These are phyloP conservation scores for Citrus medica DNA, from an alignment of 345 rosid species.

Conservation along the genomic window DNA sequence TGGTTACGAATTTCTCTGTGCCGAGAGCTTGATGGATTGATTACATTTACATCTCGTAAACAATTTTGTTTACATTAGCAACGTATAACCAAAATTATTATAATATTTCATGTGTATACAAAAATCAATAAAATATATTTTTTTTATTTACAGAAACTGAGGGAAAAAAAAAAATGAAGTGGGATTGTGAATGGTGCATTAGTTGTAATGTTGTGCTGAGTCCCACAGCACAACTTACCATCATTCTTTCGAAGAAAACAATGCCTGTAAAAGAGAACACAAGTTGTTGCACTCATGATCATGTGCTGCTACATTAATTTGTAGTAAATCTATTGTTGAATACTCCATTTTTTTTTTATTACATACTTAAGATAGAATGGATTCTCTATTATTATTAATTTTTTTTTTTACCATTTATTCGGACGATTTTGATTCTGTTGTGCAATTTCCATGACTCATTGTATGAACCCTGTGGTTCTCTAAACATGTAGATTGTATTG, in stretches of 20 bases:
- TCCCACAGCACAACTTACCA: not conserved
- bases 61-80: too few relatives aligned
- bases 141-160: not conserved
- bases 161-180: not conserved
- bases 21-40: too few relatives aligned
- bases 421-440: not conserved
- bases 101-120: too few relatives aligned
- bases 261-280: not conserved
- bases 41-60: too few relatives aligned
- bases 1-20: too few relatives aligned
- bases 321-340: not conserved
- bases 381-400: not conserved
- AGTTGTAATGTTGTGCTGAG: not conserved
- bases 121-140: not conserved
- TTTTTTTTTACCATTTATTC: not conserved
- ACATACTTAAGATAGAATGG: too few relatives aligned
- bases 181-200: not conserved
- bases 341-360: not conserved
- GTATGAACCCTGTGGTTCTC: too few relatives aligned
- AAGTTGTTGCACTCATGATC: not conserved
- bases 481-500: not conserved
- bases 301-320: not conserved
- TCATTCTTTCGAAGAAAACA: constrained; percentile 6
- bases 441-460: not conserved
- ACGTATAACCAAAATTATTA: too few relatives aligned